phyloP scores from a whole-genome alignment of 2,329 filamentous ascomycete genomes.

The Ophiocordyceps camponoti-leonardi region DNA sequence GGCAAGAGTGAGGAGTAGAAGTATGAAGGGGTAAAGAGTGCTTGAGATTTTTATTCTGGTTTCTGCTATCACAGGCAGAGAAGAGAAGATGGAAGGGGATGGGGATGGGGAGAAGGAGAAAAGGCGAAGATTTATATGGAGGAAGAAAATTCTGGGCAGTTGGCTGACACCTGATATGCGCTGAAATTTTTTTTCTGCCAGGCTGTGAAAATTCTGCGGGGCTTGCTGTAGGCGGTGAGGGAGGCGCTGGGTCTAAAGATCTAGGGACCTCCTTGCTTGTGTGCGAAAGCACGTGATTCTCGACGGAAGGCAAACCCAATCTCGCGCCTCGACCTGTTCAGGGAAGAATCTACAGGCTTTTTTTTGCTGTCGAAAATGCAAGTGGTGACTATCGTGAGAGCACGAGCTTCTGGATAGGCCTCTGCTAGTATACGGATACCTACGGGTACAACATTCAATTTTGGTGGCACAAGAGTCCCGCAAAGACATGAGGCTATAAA shows the following conservation, averaged over 20 bases:
- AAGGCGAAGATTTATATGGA: background rate
- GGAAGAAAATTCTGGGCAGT: background rate
- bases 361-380: too few species aligned
- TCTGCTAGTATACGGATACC: too few species aligned
- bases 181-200: constrained; percentile 8
- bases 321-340: too few species aligned
- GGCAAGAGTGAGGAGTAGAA: background rate
- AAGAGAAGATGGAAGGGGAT: background rate
- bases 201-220: constrained; percentile 15
- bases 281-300: too few species aligned
- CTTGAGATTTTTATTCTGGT: background rate
- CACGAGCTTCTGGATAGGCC: too few species aligned
- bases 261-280: too few species aligned
- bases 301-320: too few species aligned
- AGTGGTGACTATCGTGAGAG: too few species aligned
- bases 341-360: too few species aligned
- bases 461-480: too few species aligned
- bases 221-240: constrained; percentile 16
- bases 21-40: background rate
- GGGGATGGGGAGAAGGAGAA: background rate
- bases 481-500: too few species aligned
- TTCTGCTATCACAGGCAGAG: background rate
- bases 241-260: background rate
- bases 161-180: background rate
- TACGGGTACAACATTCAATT: too few species aligned